A percentile compares a stretch with the other conserved stretches of the same genome.
phyloP scores from a whole-genome alignment of 1,139 yeast genomes.

The Pichia sp. region DNA sequence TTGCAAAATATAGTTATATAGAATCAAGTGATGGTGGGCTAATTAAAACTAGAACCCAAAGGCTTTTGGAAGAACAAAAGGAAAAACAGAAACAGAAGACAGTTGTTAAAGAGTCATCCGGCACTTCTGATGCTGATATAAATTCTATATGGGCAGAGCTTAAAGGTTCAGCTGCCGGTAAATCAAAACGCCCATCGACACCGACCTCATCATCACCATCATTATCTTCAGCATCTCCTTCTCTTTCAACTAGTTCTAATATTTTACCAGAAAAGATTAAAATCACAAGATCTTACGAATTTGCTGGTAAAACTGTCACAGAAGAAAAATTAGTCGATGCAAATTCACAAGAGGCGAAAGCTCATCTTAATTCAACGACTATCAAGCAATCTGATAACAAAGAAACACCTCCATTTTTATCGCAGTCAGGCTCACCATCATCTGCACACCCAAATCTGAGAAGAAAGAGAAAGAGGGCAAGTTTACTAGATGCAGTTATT shows the following conservation, averaged over 20 bases:
- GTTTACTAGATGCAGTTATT: slow-evolving; percentile 67
- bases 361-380: slow-evolving; percentile 51
- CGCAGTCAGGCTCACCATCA: slow-evolving; percentile 21
- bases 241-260: too few species aligned
- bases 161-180: slow-evolving; percentile 24
- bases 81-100: slow-evolving; percentile 25
- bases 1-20: slow-evolving; percentile 35
- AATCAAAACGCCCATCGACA: not conserved
- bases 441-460: slow-evolving; percentile 22
- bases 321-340: slow-evolving; percentile 74
- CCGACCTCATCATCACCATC: not conserved
- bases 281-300: slow-evolving; percentile 72
- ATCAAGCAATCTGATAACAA: slow-evolving; percentile 14
- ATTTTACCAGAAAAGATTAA: slow-evolving; percentile 34
- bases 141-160: slow-evolving; percentile 50
- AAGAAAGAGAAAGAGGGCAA: slow-evolving; percentile 57
- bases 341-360: slow-evolving; percentile 81
- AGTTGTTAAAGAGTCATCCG: not conserved
- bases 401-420: not conserved
- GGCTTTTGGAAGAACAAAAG: slow-evolving; percentile 36
- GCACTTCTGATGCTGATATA: slow-evolving; percentile 34
- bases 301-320: slow-evolving; percentile 79
- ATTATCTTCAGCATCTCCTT: too few species aligned
- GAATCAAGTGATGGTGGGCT: slow-evolving; percentile 50
- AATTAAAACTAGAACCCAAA: slow-evolving; percentile 50